Percentiles rank a stretch among this genome's conserved stretches.
Conservation (phyloP, 345 rosid species). For the Carallia brachiata region DNA sequence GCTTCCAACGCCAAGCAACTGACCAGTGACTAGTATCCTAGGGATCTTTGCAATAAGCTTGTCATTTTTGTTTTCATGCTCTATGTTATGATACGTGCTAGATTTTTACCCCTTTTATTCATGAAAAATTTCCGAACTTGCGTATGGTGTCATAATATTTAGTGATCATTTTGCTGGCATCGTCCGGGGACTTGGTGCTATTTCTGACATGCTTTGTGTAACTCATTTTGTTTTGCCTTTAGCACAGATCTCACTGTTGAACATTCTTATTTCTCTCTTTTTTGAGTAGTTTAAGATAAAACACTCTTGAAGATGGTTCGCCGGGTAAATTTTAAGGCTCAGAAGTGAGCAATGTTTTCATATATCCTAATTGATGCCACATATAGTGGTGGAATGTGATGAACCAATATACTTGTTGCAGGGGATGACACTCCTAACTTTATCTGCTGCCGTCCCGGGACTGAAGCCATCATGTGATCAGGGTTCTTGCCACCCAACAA, state of each 20-base stretch:
- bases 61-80: not conserved
- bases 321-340: no score
- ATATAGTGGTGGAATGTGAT: slow-evolving; percentile 2
- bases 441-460: slow-evolving; percentile 73
- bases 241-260: no score
- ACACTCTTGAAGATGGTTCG: no score
- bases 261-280: no score
- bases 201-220: no score
- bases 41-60: not conserved
- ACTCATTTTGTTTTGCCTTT: no score
- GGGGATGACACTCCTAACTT: slow-evolving; percentile 92
- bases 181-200: no score
- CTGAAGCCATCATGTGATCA: slow-evolving; percentile 59
- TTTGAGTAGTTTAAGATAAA: no score
- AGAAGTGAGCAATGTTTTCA: not conserved
- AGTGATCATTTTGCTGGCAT: no score
- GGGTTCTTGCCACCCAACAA: slow-evolving; percentile 54
- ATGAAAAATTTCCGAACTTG: no score
- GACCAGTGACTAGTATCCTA: not conserved
- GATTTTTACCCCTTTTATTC: no score
- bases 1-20: not conserved
- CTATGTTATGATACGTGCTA: not conserved
- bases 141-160: no score
- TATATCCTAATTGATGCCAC: not conserved
- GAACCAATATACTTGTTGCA: slow-evolving; percentile 7